These are phyloP conservation scores for Termitomyces sp. DNA, from an alignment of 768 basidiomycete genomes.

Conservation along the genomic window DNA sequence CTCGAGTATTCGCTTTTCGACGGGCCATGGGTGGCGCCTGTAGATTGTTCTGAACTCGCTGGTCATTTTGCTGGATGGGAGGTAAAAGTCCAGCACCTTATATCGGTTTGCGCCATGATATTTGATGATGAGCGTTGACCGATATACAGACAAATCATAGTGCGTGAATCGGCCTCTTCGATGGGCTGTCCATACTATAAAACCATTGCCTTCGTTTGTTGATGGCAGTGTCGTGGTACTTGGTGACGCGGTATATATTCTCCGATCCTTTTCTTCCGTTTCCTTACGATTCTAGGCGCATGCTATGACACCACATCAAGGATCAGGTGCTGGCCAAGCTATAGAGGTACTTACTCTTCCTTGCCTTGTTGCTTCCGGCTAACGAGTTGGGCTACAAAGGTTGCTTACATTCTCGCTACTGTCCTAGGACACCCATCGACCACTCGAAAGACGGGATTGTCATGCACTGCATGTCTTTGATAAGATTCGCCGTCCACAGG, in stretches of 20 bases:
- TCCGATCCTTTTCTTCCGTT: not conserved
- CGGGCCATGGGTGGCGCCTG: slow-evolving; percentile 45
- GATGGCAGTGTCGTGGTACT: slow-evolving; percentile 42
- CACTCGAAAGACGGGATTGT: slow-evolving; percentile 31
- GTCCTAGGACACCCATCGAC: slow-evolving; percentile 39
- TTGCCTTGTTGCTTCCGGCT: not conserved
- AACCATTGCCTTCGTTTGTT: slow-evolving; percentile 44
- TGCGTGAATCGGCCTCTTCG: slow-evolving; percentile 44
- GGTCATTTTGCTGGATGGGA: slow-evolving; percentile 49
- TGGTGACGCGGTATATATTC: slow-evolving; percentile 42
- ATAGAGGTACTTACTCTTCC: slow-evolving; percentile 39
- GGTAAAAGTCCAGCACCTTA: slow-evolving; percentile 48
- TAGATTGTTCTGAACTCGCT: slow-evolving; percentile 39
- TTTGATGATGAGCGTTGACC: not conserved
- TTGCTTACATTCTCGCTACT: slow-evolving; percentile 39
- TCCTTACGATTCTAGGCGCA: slow-evolving; percentile 34
- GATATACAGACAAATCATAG: slow-evolving; percentile 22
- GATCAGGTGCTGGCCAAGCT: slow-evolving; percentile 54
- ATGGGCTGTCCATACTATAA: slow-evolving; percentile 62
- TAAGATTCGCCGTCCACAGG: slow-evolving; percentile 40
- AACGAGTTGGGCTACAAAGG: slow-evolving; percentile 26
- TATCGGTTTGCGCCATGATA: slow-evolving; percentile 37
- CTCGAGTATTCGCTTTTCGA: slow-evolving; percentile 43
- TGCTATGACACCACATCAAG: slow-evolving; percentile 50
- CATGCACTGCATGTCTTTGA: slow-evolving; percentile 43